Evolutionary conservation across 1,284 basidiomycete species (phyloP).

Genomic region (Ceratobasidium theobromae): DNA sequence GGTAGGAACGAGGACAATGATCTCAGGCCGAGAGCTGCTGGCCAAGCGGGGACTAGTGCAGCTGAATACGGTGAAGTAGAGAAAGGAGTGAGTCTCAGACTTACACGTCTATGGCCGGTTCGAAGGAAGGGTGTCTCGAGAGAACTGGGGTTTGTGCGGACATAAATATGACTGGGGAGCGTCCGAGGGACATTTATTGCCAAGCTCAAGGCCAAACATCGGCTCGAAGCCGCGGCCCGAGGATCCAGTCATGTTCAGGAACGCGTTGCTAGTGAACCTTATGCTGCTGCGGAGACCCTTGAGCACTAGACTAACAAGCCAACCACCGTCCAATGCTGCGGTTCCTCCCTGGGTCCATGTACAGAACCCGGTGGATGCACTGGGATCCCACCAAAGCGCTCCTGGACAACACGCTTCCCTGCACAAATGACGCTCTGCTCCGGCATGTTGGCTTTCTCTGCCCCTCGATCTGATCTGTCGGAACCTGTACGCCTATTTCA

Average conservation of each 20-base stretch:
- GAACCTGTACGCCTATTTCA: background rate
- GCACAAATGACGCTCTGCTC: background rate
- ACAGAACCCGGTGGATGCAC: no score
- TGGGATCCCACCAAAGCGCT: background rate
- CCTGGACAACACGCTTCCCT: background rate
- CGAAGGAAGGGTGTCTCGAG: background rate
- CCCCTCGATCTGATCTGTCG: background rate
- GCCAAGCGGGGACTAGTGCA: no score
- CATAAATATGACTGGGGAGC: slow-evolving; percentile 1
- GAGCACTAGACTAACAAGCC: background rate
- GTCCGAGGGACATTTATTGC: background rate
- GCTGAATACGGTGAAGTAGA: no score
- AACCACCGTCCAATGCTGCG: background rate
- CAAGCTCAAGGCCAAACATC: slow-evolving; percentile 6
- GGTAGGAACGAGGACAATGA: no score
- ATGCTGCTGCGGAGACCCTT: background rate
- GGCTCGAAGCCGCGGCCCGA: slow-evolving; percentile 23
- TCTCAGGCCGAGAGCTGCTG: no score
- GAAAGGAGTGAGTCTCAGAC: no score
- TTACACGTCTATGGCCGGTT: no score
- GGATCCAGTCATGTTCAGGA: slow-evolving; percentile 19
- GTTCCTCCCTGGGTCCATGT: background rate
- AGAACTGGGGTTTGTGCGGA: background rate
- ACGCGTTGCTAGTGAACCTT: background rate
- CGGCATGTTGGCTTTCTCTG: background rate